phyloP scores from a whole-genome alignment of 306 rosid species.

The Lathyrus sativus region DNA sequence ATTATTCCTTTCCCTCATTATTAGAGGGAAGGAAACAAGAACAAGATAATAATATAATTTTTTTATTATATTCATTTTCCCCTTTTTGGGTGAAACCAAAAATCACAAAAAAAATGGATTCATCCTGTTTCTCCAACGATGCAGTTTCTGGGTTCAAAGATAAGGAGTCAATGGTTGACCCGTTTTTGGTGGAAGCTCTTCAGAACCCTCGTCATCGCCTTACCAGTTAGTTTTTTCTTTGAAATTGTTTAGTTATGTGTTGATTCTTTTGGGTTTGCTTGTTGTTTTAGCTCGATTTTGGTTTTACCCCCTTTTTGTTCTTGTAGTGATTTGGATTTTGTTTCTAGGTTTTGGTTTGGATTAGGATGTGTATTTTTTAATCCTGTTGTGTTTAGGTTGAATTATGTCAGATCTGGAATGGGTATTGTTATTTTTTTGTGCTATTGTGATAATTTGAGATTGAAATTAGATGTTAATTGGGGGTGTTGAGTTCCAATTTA shows the following conservation, averaged over 20 bases:
- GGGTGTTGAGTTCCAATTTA: background rate
- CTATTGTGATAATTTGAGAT: conserved; percentile 32
- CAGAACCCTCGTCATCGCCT: conserved; percentile 93
- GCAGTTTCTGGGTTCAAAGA: conserved; percentile 46
- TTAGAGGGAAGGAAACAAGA: conserved; percentile 33
- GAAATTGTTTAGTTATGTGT: background rate
- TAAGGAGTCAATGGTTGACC: conserved; percentile 81
- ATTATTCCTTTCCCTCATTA: conserved; percentile 41
- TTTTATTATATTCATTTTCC: background rate
- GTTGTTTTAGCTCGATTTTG: conserved; percentile 26
- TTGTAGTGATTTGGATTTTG: conserved; percentile 23
- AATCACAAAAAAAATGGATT: conserved; percentile 46
- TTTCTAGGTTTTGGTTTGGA: conserved; percentile 33
- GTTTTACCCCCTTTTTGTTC: background rate
- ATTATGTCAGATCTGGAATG: conserved; percentile 49
- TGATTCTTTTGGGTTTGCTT: conserved; percentile 11
- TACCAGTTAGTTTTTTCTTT: conserved; percentile 52
- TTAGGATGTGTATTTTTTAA: background rate
- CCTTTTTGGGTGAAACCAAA: conserved; percentile 25
- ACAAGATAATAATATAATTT: background rate
- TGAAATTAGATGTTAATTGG: background rate
- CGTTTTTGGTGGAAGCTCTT: conserved; percentile 89
- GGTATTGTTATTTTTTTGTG: conserved; percentile 10
- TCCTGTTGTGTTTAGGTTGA: background rate
- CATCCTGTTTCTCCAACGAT: conserved; percentile 46